These are phyloP conservation scores for Trichocladium uniseriatum DNA, from an alignment of 495 filamentous ascomycete species.

Conservation along the genomic window DNA sequence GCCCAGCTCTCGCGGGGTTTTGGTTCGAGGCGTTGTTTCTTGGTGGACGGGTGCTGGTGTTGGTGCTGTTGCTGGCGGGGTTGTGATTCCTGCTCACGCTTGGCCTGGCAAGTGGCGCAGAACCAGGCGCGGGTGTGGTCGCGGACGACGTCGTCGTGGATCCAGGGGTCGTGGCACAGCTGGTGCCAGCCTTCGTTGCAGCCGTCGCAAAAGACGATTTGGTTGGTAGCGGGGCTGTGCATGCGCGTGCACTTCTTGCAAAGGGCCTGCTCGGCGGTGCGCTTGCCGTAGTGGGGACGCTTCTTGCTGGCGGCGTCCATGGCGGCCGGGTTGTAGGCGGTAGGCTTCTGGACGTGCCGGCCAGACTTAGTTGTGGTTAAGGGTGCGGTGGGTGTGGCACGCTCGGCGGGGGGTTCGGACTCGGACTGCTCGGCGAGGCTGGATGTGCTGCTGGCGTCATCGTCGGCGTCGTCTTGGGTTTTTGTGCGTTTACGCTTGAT, in stretches of 20 bases:
- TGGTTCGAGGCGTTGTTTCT: not conserved
- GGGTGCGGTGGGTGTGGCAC: constrained; percentile 24
- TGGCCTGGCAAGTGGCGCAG: constrained; percentile 56
- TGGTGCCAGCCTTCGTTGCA: constrained; percentile 90
- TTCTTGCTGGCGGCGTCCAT: constrained; percentile 31
- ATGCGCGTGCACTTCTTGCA: constrained; percentile 76
- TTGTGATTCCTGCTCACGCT: constrained; percentile 34
- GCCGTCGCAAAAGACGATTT: constrained; percentile 90
- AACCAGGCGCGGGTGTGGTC: constrained; percentile 63
- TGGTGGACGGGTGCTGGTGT: not conserved
- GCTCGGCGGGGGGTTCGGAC: not conserved
- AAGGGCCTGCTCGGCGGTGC: constrained; percentile 42
- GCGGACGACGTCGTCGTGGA: constrained; percentile 57
- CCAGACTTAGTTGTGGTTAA: constrained; percentile 75
- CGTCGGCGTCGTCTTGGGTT: constrained; percentile 7
- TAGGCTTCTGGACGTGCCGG: constrained; percentile 66
- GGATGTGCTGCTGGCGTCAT: constrained; percentile 6
- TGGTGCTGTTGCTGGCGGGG: constrained; percentile 7
- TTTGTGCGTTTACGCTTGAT: constrained; percentile 17
- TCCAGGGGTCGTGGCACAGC: constrained; percentile 76
- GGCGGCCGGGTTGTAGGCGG: constrained; percentile 55
- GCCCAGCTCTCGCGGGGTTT: constrained; percentile 35
- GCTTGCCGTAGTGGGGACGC: constrained; percentile 38
- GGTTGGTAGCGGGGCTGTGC: constrained; percentile 64
- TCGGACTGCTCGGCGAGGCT: constrained; percentile 13